Conservation (phyloP, 202 grass and related monocot species). For the Panicum hallii region DNA sequence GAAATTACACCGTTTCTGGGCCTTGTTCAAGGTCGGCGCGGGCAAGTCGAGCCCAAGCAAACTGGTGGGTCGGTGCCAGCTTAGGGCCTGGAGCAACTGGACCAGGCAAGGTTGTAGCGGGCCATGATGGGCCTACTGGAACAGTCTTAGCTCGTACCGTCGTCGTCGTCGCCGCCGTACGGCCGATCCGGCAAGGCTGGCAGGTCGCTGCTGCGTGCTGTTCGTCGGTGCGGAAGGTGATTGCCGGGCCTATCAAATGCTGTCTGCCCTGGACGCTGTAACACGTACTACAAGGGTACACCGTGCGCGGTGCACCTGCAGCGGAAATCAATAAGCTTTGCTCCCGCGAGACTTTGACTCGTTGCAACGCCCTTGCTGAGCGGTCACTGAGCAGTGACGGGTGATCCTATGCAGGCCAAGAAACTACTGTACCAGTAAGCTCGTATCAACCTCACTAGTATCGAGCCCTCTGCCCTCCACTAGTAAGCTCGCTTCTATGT, state of each 20-base stretch:
- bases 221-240: not conserved
- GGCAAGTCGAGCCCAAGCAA: not conserved
- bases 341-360: not conserved
- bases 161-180: not conserved
- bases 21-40: not conserved
- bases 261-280: conserved; percentile 6
- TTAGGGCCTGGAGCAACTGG: not conserved
- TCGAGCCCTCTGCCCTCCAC: too few species aligned
- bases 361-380: not conserved
- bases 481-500: too few species aligned
- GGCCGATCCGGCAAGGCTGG: conserved; percentile 19
- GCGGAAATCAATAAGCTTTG: not conserved
- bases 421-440: not conserved
- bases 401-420: not conserved
- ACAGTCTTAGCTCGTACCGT: not conserved
- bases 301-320: not conserved
- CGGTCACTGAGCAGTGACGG: not conserved
- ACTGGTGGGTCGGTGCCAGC: not conserved
- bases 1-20: too few species aligned
- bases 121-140: conserved; percentile 11
- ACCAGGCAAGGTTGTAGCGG: not conserved
- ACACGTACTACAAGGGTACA: not conserved
- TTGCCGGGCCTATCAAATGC: not conserved
- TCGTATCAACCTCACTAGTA: too few species aligned
- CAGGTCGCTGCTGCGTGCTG: conserved; percentile 33